phyloP scores from a whole-genome alignment of 805 yeast species.

The Yarrowia alimentaria region DNA sequence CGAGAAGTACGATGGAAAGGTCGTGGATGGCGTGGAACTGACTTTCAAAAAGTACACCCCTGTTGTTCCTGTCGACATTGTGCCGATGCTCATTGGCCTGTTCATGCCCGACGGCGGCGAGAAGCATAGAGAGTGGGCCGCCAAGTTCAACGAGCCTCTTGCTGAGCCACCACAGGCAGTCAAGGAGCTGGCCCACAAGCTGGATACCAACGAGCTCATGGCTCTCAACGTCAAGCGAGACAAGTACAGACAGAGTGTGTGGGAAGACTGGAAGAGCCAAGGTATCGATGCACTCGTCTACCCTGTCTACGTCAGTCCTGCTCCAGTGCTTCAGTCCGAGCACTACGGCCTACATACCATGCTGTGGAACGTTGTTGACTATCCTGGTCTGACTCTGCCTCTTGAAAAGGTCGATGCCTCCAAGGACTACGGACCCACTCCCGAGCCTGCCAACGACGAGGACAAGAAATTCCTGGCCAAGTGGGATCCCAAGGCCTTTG shows the following conservation, averaged over 20 bases:
- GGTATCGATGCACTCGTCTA: conserved; percentile 20
- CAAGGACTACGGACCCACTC: conserved; percentile 33
- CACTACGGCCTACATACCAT: conserved; percentile 23
- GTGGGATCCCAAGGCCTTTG: conserved; percentile 49
- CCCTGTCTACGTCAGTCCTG: conserved; percentile 17
- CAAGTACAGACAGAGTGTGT: conserved; percentile 41
- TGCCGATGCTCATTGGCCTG: conserved; percentile 51
- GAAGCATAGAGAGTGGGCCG: conserved; percentile 40
- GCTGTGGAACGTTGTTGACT: conserved; percentile 32
- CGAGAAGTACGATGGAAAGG: conserved; percentile 49
- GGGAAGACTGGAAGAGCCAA: conserved; percentile 41
- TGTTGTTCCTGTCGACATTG: conserved; percentile 44
- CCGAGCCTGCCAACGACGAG: conserved; percentile 28
- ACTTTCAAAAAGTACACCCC: conserved; percentile 8
- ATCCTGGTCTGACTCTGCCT: conserved; percentile 32
- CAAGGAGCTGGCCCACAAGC: conserved; percentile 15
- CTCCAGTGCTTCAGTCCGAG: neutral
- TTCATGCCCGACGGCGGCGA: conserved; percentile 50
- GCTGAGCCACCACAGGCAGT: neutral
- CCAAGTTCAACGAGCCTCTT: conserved; percentile 27
- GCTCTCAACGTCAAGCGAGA: conserved; percentile 41
- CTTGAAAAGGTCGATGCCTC: conserved; percentile 44
- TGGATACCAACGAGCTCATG: conserved; percentile 41
- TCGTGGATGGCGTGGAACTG: conserved; percentile 4
- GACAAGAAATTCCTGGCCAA: conserved; percentile 33